A percentile compares a stretch with the other conserved stretches of the same genome.
Conservation (phyloP, 192 early-diverging fungal genomes). For the Pecoramyces ruminantium region DNA sequence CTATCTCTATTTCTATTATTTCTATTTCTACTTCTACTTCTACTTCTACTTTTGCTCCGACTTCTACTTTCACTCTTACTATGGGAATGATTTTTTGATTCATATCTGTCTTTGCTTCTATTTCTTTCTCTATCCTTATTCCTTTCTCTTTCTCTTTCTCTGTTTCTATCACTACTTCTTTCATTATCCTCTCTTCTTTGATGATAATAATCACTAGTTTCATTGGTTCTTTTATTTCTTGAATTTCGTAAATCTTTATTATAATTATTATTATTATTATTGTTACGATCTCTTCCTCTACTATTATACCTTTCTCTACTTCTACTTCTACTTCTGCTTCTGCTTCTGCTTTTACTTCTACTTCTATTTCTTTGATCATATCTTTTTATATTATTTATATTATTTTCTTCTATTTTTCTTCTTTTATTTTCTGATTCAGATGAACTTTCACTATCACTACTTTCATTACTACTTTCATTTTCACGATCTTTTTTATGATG, state of each 20-base stretch:
- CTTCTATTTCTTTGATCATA: not conserved
- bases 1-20: not conserved
- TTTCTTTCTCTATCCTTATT: constrained; percentile 1
- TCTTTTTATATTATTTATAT: not conserved
- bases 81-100: not conserved
- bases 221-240: not conserved
- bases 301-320: constrained; percentile 2
- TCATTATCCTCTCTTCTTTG: not conserved
- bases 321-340: constrained; percentile 9
- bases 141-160: not conserved
- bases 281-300: constrained; percentile 3
- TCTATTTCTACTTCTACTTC: not conserved
- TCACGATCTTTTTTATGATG: not conserved
- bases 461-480: not conserved
- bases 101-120: not conserved
- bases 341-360: constrained; percentile 9
- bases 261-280: constrained; percentile 3
- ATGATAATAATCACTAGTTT: not conserved
- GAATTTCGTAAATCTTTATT: not conserved
- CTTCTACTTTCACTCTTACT: not conserved
- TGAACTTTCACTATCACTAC: not conserved
- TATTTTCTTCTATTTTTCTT: constrained; percentile 3
- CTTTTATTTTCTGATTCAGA: constrained; percentile 1
- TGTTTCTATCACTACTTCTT: constrained; percentile 1
- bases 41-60: not conserved